Conservation (phyloP, 495 filamentous ascomycete species). For the Lentithecium fluviatile region DNA sequence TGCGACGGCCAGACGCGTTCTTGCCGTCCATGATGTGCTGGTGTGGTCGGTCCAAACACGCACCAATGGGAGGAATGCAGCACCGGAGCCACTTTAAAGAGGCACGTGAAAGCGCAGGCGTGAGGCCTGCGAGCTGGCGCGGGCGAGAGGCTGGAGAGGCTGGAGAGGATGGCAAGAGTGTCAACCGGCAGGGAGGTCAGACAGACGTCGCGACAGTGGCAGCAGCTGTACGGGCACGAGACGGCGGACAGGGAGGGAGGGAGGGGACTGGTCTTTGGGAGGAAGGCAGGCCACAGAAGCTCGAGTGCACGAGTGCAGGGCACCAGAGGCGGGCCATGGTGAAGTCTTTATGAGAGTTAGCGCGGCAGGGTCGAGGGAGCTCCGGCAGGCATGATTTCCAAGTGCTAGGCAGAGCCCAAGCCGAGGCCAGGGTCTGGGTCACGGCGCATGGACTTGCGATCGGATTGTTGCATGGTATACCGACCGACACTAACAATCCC, state of each 20-base stretch:
- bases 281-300: too few species aligned
- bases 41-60: slow-evolving; percentile 7
- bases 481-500: background rate
- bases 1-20: slow-evolving; percentile 37
- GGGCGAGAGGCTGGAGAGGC: background rate
- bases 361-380: slow-evolving; percentile 30
- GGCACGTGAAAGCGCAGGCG: background rate
- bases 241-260: background rate
- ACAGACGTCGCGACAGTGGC: too few species aligned
- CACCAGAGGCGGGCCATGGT: slow-evolving; percentile 30
- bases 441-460: background rate
- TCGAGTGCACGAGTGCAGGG: background rate
- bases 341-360: slow-evolving; percentile 24
- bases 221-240: too few species aligned
- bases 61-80: slow-evolving; percentile 26
- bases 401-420: background rate
- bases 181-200: background rate
- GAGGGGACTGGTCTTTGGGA: background rate
- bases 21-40: slow-evolving; percentile 38
- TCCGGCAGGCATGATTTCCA: slow-evolving; percentile 8
- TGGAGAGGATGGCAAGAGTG: background rate
- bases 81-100: background rate
- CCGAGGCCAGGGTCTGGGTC: background rate
- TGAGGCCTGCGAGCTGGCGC: background rate
- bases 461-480: background rate